Conservation (phyloP, 768 basidiomycete genomes). For the Suillus occidentalis region DNA sequence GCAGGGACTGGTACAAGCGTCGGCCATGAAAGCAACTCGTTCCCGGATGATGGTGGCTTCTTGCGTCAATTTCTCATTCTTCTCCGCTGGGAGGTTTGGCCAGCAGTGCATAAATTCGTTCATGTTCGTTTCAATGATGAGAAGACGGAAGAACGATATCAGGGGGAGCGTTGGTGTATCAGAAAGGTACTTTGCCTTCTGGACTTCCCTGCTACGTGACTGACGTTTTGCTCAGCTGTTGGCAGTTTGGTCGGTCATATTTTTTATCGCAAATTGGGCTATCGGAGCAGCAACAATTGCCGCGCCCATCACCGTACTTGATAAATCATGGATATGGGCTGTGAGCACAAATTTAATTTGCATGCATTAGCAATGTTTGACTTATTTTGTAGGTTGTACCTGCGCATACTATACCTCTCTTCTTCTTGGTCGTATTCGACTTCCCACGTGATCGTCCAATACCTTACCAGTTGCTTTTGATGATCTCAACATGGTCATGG, state of each 20-base stretch:
- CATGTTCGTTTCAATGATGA: conserved; percentile 60
- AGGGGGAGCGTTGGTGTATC: conserved; percentile 72
- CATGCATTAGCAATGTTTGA: not conserved
- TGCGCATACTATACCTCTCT: conserved; percentile 57
- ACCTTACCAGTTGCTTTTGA: conserved; percentile 62
- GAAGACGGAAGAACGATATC: conserved; percentile 50
- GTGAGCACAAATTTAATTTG: conserved; percentile 32
- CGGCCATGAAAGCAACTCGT: conserved; percentile 35
- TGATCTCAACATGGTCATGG: conserved; percentile 66
- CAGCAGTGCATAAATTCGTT: conserved; percentile 57
- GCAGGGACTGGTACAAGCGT: conserved; percentile 35
- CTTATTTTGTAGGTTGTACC: conserved; percentile 48
- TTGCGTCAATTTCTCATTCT: conserved; percentile 37
- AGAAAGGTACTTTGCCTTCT: conserved; percentile 43
- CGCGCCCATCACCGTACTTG: conserved; percentile 42
- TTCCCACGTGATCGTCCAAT: conserved; percentile 61
- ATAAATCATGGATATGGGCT: conserved; percentile 64
- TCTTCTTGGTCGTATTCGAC: conserved; percentile 68
- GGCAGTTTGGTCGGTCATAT: conserved; percentile 62
- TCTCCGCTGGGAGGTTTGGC: conserved; percentile 61
- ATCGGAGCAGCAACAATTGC: conserved; percentile 55
- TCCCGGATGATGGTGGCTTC: conserved; percentile 37
- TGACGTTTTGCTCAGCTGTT: conserved; percentile 37
- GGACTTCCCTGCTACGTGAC: not conserved
- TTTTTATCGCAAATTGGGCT: conserved; percentile 70